phyloP scores from a whole-genome alignment of 2,329 filamentous ascomycete genomes.

The Sarocladiaceae sp. region DNA sequence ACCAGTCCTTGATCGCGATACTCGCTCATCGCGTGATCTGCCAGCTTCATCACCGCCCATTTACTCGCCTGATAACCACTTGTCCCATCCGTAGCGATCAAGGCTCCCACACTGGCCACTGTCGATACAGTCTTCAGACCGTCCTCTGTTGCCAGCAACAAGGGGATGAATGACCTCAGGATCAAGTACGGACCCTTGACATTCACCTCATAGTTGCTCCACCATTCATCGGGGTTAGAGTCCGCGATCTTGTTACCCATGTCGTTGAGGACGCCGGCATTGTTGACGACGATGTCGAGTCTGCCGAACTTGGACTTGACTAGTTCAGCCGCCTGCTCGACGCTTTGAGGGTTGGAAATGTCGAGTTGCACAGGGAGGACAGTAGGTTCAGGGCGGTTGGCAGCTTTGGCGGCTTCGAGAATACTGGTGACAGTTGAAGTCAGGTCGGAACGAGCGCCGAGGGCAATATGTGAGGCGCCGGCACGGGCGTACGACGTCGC shows the following conservation, averaged over 20 bases:
- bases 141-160: not conserved
- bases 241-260: slow-evolving; percentile 26
- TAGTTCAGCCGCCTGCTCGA: slow-evolving; percentile 18
- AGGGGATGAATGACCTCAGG: slow-evolving; percentile 1
- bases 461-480: slow-evolving; percentile 45
- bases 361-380: slow-evolving; percentile 38
- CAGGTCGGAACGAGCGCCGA: slow-evolving; percentile 48
- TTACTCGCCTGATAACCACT: slow-evolving; percentile 9
- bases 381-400: slow-evolving; percentile 22
- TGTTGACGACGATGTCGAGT: slow-evolving; percentile 11
- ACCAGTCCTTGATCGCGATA: slow-evolving; percentile 7
- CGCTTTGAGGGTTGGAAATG: slow-evolving; percentile 3
- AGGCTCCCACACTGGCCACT: not conserved
- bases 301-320: slow-evolving; percentile 16
- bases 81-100: not conserved
- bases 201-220: slow-evolving; percentile 8
- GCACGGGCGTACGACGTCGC: slow-evolving; percentile 53
- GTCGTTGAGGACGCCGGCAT: slow-evolving; percentile 1
- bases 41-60: slow-evolving; percentile 1
- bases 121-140: slow-evolving; percentile 7
- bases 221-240: slow-evolving; percentile 36
- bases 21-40: slow-evolving; percentile 1
- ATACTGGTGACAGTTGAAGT: slow-evolving; percentile 29
- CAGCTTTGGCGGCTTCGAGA: slow-evolving; percentile 26
- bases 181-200: not conserved